phyloP scores from a whole-genome alignment of 257 asterid genomes.

The Primulina huaijiensis region DNA sequence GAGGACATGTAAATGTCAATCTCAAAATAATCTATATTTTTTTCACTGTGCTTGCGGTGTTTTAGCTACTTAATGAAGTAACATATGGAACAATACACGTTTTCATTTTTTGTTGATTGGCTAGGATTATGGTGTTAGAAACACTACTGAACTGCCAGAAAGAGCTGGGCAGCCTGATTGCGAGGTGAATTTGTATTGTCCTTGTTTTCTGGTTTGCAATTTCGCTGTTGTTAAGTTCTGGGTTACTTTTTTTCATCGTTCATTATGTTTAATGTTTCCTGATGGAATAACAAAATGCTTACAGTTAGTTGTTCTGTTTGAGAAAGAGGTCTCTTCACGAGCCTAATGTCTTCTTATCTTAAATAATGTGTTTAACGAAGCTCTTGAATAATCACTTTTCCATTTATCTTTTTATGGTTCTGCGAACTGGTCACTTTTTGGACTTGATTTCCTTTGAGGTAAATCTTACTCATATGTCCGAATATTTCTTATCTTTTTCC shows the following conservation, averaged over 20 bases:
- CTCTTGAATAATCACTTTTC: not conserved
- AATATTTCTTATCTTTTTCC: not conserved
- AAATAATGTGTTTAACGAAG: not conserved
- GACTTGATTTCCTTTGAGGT: not conserved
- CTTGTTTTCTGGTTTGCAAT: not conserved
- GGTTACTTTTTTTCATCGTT: not conserved
- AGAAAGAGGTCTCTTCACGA: not conserved
- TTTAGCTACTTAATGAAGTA: not conserved
- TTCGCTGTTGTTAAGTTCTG: not conserved
- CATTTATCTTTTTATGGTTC: not conserved
- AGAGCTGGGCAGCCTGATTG: slow-evolving; percentile 63
- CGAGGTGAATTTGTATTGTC: slow-evolving; percentile 37
- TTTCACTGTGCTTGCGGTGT: not conserved
- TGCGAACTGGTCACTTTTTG: slow-evolving; percentile 3
- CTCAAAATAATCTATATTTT: not conserved
- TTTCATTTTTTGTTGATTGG: slow-evolving; percentile 25
- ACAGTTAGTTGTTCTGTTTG: not conserved
- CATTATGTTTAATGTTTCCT: not conserved
- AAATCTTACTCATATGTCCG: not conserved
- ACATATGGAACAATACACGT: slow-evolving; percentile 5
- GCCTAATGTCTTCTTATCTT: not conserved
- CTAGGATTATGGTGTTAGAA: slow-evolving; percentile 38
- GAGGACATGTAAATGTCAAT: slow-evolving; percentile 31
- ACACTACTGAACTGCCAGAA: slow-evolving; percentile 44
- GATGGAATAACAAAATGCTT: too few relatives aligned